Base-by-base conservation (phyloP, 2,329 filamentous ascomycete genomes). In the Colletotrichum endophyticum region DNA sequence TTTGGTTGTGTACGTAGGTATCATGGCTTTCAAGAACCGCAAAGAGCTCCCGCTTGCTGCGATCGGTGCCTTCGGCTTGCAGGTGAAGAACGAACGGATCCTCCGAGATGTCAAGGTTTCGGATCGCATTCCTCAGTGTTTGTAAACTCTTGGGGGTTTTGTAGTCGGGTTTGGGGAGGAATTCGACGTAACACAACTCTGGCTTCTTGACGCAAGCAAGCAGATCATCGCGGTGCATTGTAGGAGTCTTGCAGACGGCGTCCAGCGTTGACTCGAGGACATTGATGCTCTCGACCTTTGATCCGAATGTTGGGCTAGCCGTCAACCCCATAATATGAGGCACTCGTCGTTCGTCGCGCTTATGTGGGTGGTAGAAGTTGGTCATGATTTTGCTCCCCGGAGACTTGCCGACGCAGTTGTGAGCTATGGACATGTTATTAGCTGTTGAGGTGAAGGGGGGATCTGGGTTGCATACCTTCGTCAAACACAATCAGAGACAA, bases 321-420 rank as follows among this genome's bases (percentile, higher is more conserved):
- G 94, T 96, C 28, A 98, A 87, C 0, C 95, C 96, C 7, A 98
- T 86, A 32, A 98, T 93, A 25, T 88, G 87, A 0, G 96, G 96
- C 2, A 91, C 83, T 0, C 80, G 66, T 0, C 82, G 76, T 0
- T 87, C 87, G 3, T 72, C 78, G 0, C 70, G 78, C 67, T 88
- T 88, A 22, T 82, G 83, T 32, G 87, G 85, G 77, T 92, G 90
- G 80, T 98, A 98, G 79, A 94, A 93, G 34, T 92, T 86, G 32
- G 84, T 86, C 94, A 98, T 96, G 39, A 98, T 94, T 53, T 87
- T 90, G 73, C 92, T 93, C 13, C 92, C 92, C 0, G 94, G 88
- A 78, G 93, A 89, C 2, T 91, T 92, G 22, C 88, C 87, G 7
- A 88, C 89, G 79, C 94, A 96, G 81, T 96, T 93, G 81, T 98